These are phyloP conservation scores for Acidiella bohemica DNA, from an alignment of 495 filamentous ascomycete genomes.

Conservation along the genomic window DNA sequence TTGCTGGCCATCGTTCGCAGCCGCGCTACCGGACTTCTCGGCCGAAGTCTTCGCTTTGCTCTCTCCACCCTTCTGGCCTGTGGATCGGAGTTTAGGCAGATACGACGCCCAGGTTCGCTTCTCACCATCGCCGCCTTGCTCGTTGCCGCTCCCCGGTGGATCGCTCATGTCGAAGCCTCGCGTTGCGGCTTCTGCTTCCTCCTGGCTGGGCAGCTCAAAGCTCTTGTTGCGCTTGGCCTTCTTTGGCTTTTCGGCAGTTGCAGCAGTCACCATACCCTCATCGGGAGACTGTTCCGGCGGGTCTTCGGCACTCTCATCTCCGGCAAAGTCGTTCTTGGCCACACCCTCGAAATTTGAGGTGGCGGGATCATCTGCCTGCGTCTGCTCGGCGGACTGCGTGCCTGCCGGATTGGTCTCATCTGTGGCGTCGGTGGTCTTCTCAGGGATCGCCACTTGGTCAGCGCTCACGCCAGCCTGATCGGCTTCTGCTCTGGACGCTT, in stretches of 20 bases:
- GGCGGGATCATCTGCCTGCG: not conserved
- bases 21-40: not conserved
- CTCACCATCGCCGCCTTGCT: slow-evolving; percentile 4
- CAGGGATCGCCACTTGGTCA: slow-evolving; percentile 20
- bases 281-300: slow-evolving; percentile 11
- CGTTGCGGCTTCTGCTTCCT: slow-evolving; percentile 20
- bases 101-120: slow-evolving; percentile 18
- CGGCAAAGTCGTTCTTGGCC: slow-evolving; percentile 7
- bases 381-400: not conserved
- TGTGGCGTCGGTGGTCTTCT: slow-evolving; percentile 16
- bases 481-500: slow-evolving; percentile 3
- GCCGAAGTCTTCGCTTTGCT: not conserved
- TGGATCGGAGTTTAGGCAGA: slow-evolving; percentile 7
- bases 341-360: too few relatives aligned
- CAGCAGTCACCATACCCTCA: not conserved
- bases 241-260: not conserved
- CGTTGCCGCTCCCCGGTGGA: not conserved
- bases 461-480: slow-evolving; percentile 1
- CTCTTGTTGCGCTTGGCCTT: slow-evolving; percentile 12
- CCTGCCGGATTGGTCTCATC: not conserved
- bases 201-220: slow-evolving; percentile 19
- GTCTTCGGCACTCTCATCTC: slow-evolving; percentile 1
- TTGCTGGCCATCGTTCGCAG: not conserved
- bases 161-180: slow-evolving; percentile 5
- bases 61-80: not conserved